Evolutionary conservation across 2,329 filamentous ascomycete species (phyloP).

Genomic region (Hypomyces perniciosus): DNA sequence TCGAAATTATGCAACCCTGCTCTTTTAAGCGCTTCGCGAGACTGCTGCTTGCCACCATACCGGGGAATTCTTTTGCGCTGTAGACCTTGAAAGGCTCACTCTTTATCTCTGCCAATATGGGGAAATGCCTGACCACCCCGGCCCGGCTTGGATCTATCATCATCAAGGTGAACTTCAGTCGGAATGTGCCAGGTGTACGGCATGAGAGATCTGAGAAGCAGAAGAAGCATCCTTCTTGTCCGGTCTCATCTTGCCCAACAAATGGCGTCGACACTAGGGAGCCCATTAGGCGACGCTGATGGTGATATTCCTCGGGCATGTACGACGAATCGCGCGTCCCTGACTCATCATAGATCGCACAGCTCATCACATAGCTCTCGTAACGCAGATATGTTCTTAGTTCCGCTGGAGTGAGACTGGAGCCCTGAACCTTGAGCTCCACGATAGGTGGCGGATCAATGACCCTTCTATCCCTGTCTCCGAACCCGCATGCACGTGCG

Average conservation of each 20-base stretch:
- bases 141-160: slow-evolving; percentile 58
- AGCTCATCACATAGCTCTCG: slow-evolving; percentile 67
- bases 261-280: slow-evolving; percentile 72
- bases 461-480: slow-evolving; percentile 72
- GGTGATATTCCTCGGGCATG: slow-evolving; percentile 65
- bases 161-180: slow-evolving; percentile 67
- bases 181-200: slow-evolving; percentile 68
- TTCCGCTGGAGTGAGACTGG: slow-evolving; percentile 49
- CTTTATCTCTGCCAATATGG: slow-evolving; percentile 46
- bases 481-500: slow-evolving; percentile 75
- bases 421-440: slow-evolving; percentile 61
- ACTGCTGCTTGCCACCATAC: slow-evolving; percentile 71
- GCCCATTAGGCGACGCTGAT: slow-evolving; percentile 73
- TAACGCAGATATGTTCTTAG: slow-evolving; percentile 46
- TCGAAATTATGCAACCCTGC: slow-evolving; percentile 77
- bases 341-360: slow-evolving; percentile 66
- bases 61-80: slow-evolving; percentile 80
- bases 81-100: slow-evolving; percentile 74
- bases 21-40: slow-evolving; percentile 69
- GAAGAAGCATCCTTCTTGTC: slow-evolving; percentile 73
- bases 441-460: slow-evolving; percentile 82
- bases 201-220: slow-evolving; percentile 80
- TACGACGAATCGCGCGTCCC: slow-evolving; percentile 62
- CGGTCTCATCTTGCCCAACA: slow-evolving; percentile 67
- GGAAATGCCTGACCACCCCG: slow-evolving; percentile 40